A percentile compares a stretch with the other conserved stretches of the same genome.
Evolutionary conservation across 176 grass and related monocot genomes (phyloP).

Genomic region (Ensete glaucum): DNA sequence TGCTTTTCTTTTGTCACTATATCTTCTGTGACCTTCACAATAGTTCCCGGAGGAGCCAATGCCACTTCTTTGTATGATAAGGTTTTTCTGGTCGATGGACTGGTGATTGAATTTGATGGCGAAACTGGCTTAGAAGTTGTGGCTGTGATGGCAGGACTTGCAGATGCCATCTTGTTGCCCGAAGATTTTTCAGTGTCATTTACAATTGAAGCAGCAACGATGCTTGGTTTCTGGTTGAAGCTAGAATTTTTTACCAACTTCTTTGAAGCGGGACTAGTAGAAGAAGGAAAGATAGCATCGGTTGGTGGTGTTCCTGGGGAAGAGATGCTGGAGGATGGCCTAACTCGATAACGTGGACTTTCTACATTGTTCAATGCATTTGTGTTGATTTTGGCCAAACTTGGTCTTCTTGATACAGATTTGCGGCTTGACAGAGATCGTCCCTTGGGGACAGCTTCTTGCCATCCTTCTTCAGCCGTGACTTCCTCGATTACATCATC

Average conservation of each 20-base stretch:
- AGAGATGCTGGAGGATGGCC: constrained; percentile 39
- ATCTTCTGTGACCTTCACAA: constrained; percentile 58
- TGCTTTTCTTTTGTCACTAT: constrained; percentile 32
- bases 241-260: constrained; percentile 70
- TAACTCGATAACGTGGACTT: constrained; percentile 60
- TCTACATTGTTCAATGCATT: constrained; percentile 51
- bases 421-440: constrained; percentile 45
- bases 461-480: constrained; percentile 80
- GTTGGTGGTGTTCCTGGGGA: constrained; percentile 47
- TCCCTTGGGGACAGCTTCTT: constrained; percentile 83
- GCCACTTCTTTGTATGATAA: constrained; percentile 99
- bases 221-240: constrained; percentile 52
- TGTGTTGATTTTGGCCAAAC: constrained; percentile 71
- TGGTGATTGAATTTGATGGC: constrained; percentile 26
- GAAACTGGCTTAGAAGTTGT: constrained; percentile 40
- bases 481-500: constrained; percentile 54
- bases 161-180: constrained; percentile 37
- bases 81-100: constrained; percentile 62
- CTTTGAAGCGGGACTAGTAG: constrained; percentile 58
- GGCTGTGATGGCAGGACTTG: constrained; percentile 31
- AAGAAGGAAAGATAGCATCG: constrained; percentile 25
- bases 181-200: constrained; percentile 48
- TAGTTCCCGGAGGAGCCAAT: constrained; percentile 79
- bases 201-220: constrained; percentile 24
- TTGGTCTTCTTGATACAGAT: constrained; percentile 59